Evolutionary conservation across 2,329 filamentous ascomycete species (phyloP), one percentile per base, ranked within the genome.

Genomic region (Zelopaecilomyces penicillatus): DNA sequence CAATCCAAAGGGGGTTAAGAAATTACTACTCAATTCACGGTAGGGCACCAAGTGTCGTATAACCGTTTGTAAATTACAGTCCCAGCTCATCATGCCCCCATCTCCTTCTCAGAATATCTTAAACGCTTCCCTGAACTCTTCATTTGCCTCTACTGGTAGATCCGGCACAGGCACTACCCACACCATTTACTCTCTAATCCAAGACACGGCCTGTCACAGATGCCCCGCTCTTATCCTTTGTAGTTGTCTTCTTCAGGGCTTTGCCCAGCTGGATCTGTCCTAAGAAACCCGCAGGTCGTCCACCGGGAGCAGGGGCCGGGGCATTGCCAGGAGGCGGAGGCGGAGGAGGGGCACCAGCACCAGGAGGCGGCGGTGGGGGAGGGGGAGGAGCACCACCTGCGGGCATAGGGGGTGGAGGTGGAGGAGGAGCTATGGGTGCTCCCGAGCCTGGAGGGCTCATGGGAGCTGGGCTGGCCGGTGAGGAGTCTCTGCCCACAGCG

Each of bases 221-320:
- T 42, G 87, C 76, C 39, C 56, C 66, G 65, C 90, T 96, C 64
- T 82, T 83, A 65, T 98, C 93, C 65, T 87, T 90, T 1, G 93
- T 97, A 62, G 83, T 71, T 27, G 89, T 88, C 74, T 97, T 97
- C 72, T 76, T 89, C 60, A 98, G 69, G 3, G 80, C 66, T 65
- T 66, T 89, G 37, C 93, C 91, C 50, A 80, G 68, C 60, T 91
- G 82, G 50, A 98, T 97, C 62, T 95, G 80, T 47, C 82, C 82
- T 51, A 98, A 65, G 57, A 98, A 74, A 1, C 81, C 80, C 19
- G 77, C 58, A 19, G 80, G 78, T 29, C 75, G 70, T 1, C 68
- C 75, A 30, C 67, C 64, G 8, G 60, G 48, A 5, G 77, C 68
- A 4, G 79, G 71, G 4, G 71, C 67, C 30, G 66, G 57, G 41